Base-by-base conservation (phyloP, 768 basidiomycete species). In the Stropharia rugosoannulata region DNA sequence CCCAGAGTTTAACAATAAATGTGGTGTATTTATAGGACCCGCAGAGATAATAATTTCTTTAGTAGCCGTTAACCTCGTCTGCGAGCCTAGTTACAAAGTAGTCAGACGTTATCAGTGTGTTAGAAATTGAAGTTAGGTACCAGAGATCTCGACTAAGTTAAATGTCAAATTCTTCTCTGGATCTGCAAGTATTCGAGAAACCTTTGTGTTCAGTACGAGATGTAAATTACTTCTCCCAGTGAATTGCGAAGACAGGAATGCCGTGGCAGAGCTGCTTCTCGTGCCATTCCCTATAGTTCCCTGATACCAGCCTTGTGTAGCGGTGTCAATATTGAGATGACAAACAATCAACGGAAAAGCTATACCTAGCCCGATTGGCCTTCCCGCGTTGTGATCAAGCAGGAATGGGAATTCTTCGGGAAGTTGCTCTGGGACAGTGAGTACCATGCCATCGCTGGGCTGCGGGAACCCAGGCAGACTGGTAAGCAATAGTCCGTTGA, bases 41-140 rank as follows among this genome's bases (percentile, higher is more conserved):
- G 73, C 71, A 5, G 73, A 73, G 5, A 76, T 63, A 37, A 75
- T 66, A 16, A 75, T 57, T 49, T 76, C 74, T 36, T 72, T 72
- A 1, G 13, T 49, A 0, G 72, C 73, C 1, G 54, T 64, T 11
- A 70, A 3, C 54, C 49, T 42, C 36, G 32, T 5, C 51, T 42
- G 15, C 54, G 43, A 11, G 54, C 65, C 64, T 27, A 40, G 19
- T 29, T 45, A 15, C 27, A 39, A 36, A 4, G 35, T 29, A 15
- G 13, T 47, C 16, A 9, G 15, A 43, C 22, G 18, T 16, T 43
- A 11, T 1, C 13, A 32, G 10, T 32, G 6, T n/a, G 46, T 16
- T 5, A 12, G 4, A n/a, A 11, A 11, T 12, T 5, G 51, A 16
- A 18, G 44, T 12, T 12, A 40, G 44, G 4, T 18, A 62, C 60